These are phyloP conservation scores for Nicotiana obtusifolia DNA, from an alignment of 257 asterid genomes.

Conservation along the genomic window DNA sequence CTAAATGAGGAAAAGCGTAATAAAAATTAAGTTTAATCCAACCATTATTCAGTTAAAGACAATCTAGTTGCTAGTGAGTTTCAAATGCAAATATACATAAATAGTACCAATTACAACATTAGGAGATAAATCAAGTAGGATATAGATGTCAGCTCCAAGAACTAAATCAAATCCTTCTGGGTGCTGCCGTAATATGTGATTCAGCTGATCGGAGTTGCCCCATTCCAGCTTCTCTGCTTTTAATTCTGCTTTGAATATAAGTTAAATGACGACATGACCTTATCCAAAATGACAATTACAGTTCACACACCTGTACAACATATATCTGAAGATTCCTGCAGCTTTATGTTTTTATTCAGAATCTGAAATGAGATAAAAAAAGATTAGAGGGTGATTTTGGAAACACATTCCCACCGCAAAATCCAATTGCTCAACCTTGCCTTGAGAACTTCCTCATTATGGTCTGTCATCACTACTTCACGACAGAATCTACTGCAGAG, in stretches of 20 bases:
- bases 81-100: background rate
- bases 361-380: slow-evolving; percentile 43
- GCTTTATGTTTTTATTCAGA: slow-evolving; percentile 57
- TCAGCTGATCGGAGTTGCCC: slow-evolving; percentile 73
- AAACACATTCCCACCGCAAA: slow-evolving; percentile 12
- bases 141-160: slow-evolving; percentile 98
- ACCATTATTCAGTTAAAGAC: background rate
- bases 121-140: slow-evolving; percentile 34
- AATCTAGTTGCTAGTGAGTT: background rate
- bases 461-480: slow-evolving; percentile 82
- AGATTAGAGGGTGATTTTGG: slow-evolving; percentile 18
- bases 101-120: background rate
- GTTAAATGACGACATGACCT: slow-evolving; percentile 8
- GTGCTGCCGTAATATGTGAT: slow-evolving; percentile 46
- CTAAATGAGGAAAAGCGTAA: background rate
- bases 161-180: slow-evolving; percentile 77
- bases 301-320: slow-evolving; percentile 45
- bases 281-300: slow-evolving; percentile 5
- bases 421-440: slow-evolving; percentile 43
- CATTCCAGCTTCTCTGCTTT: slow-evolving; percentile 78
- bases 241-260: slow-evolving; percentile 37
- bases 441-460: slow-evolving; percentile 90
- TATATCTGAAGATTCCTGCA: slow-evolving; percentile 37
- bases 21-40: background rate
- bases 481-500: slow-evolving; percentile 79